Evolutionary conservation across 78 protist genomes (phyloP).

Genomic region (Creolimax fragrantissima): DNA sequence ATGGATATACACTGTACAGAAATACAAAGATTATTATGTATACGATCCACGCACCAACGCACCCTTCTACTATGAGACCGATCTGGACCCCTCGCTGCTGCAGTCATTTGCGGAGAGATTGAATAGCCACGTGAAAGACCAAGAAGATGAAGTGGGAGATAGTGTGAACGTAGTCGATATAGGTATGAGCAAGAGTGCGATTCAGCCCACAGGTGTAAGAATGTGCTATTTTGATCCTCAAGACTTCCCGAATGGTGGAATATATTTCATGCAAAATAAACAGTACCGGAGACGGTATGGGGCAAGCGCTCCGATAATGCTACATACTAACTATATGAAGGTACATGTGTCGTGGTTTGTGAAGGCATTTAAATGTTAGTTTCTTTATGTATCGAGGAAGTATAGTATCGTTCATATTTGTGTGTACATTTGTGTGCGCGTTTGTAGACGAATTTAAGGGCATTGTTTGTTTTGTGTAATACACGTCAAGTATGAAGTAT

Average conservation of each 20-base stretch:
- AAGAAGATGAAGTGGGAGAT: too few relatives aligned
- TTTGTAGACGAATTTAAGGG: background rate
- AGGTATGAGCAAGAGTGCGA: too few relatives aligned
- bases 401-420: background rate
- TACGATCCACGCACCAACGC: background rate
- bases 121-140: too few relatives aligned
- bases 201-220: background rate
- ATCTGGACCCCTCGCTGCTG: background rate
- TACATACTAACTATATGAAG: background rate
- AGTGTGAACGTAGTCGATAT: too few relatives aligned
- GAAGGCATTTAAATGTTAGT: background rate
- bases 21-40: background rate
- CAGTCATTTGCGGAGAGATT: too few relatives aligned
- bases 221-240: background rate
- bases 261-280: background rate
- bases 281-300: background rate
- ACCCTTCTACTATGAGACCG: background rate
- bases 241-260: background rate
- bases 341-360: background rate
- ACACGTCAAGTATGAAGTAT: background rate
- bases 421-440: background rate
- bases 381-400: background rate
- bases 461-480: background rate
- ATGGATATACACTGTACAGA: too few relatives aligned
- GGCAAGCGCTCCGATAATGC: background rate